A percentile compares a stretch with the other conserved stretches of the same genome.
These are phyloP conservation scores for Debaryomyces nepalensis DNA, from an alignment of 1,139 yeast species.

Conservation along the genomic window DNA sequence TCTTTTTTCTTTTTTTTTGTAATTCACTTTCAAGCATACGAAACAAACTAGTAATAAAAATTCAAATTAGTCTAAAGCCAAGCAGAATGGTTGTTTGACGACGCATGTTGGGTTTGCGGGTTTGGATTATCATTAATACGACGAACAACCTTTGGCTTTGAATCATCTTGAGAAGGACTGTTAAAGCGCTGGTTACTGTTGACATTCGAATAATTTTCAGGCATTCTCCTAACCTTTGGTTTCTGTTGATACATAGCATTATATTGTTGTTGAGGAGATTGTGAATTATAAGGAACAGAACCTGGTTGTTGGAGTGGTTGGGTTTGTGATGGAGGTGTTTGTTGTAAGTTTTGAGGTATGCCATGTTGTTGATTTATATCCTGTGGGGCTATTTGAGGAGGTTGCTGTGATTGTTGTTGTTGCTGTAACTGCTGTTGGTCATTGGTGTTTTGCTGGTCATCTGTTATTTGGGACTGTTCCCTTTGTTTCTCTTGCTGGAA, in stretches of 20 bases:
- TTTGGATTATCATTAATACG: constrained; percentile 12
- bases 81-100: constrained; percentile 15
- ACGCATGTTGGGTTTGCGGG: constrained; percentile 9
- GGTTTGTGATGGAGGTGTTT: constrained; percentile 23
- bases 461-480: constrained; percentile 44
- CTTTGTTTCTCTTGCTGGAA: constrained; percentile 70
- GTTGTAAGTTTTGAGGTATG: constrained; percentile 22
- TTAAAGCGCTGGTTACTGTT: constrained; percentile 16
- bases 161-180: constrained; percentile 15
- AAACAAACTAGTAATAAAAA: constrained; percentile 9
- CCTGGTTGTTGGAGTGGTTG: constrained; percentile 20
- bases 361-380: constrained; percentile 18
- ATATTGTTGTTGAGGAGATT: constrained; percentile 14
- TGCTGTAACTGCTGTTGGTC: constrained; percentile 18
- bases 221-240: constrained; percentile 16
- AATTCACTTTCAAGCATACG: constrained; percentile 5
- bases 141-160: constrained; percentile 16
- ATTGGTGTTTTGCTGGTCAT: constrained; percentile 31
- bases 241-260: constrained; percentile 13
- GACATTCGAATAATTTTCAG: constrained; percentile 13
- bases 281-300: constrained; percentile 16
- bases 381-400: constrained; percentile 8
- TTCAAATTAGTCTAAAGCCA: constrained; percentile 17
- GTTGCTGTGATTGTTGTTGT: constrained; percentile 15
- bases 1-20: constrained; percentile 4